Percentiles rank a stretch among this genome's conserved stretches.
These are phyloP conservation scores for Botrytis sinoallii DNA, from an alignment of 2,329 filamentous ascomycete species.

Conservation along the genomic window DNA sequence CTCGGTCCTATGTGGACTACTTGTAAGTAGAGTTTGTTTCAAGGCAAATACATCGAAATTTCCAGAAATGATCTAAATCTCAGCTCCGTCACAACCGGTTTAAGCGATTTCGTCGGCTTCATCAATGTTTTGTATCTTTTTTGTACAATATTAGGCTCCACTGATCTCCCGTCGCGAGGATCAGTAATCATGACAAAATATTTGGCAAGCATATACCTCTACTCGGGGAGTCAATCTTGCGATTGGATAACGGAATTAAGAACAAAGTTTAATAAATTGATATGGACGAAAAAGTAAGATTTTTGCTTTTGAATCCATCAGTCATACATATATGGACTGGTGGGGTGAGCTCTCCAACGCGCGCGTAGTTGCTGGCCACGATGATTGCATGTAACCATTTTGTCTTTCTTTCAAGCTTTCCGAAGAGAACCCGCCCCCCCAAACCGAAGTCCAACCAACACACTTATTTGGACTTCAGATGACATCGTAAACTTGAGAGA, in stretches of 20 bases:
- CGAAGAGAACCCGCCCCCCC: background rate
- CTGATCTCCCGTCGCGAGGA: conserved; percentile 7
- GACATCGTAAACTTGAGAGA: background rate
- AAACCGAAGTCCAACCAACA: conserved; percentile 6
- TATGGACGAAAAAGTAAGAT: background rate
- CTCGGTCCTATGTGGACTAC: background rate
- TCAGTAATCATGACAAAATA: conserved; percentile 6
- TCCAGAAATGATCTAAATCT: background rate
- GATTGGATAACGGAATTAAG: background rate
- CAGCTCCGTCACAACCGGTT: background rate
- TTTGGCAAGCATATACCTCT: background rate
- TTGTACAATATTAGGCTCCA: background rate
- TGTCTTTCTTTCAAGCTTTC: background rate
- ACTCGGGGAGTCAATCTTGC: background rate
- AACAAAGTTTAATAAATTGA: conserved; percentile 6
- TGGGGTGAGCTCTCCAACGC: background rate
- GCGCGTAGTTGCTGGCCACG: background rate
- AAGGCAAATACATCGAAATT: background rate
- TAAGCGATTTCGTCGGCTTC: background rate
- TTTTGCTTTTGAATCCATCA: background rate
- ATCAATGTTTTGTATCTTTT: background rate
- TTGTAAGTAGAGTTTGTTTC: background rate
- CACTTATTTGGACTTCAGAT: background rate
- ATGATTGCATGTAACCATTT: background rate
- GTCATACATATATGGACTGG: background rate